Percentiles rank a stretch among this genome's conserved stretches.
Conservation (phyloP, 768 basidiomycete species). For the Cubamyces sp. region DNA sequence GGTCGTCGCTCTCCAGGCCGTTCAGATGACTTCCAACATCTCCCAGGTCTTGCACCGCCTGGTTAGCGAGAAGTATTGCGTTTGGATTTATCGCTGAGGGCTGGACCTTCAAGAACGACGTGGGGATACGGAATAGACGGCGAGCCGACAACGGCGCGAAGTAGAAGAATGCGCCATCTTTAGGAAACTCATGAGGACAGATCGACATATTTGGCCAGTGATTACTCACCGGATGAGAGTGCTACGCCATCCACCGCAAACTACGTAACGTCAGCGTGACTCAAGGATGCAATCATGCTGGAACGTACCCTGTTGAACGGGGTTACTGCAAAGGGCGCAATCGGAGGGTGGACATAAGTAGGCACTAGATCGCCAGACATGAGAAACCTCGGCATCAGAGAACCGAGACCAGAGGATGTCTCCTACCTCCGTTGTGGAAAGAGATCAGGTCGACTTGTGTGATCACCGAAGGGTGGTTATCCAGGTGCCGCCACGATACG, state of each 20-base stretch:
- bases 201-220: too few species aligned
- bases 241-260: slow-evolving; percentile 28
- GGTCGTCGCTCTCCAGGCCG: slow-evolving; percentile 27
- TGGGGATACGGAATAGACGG: slow-evolving; percentile 27
- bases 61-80: slow-evolving; percentile 19
- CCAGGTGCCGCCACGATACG: slow-evolving; percentile 27
- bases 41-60: slow-evolving; percentile 21
- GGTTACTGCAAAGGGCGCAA: slow-evolving; percentile 20
- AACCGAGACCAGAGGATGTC: background rate
- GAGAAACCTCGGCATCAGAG: background rate
- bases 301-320: slow-evolving; percentile 19
- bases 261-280: slow-evolving; percentile 4
- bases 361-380: slow-evolving; percentile 14
- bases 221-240: slow-evolving; percentile 21
- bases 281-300: background rate
- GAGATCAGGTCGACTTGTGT: slow-evolving; percentile 20
- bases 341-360: slow-evolving; percentile 20
- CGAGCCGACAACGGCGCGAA: slow-evolving; percentile 24
- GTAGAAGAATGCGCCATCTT: slow-evolving; percentile 28
- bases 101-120: slow-evolving; percentile 25
- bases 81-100: slow-evolving; percentile 24
- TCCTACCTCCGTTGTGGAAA: slow-evolving; percentile 26
- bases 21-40: slow-evolving; percentile 25
- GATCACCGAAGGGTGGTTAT: slow-evolving; percentile 17
- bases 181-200: background rate